These are phyloP conservation scores for Botrytis byssoidea DNA, from an alignment of 2,329 filamentous ascomycete genomes.

Conservation along the genomic window DNA sequence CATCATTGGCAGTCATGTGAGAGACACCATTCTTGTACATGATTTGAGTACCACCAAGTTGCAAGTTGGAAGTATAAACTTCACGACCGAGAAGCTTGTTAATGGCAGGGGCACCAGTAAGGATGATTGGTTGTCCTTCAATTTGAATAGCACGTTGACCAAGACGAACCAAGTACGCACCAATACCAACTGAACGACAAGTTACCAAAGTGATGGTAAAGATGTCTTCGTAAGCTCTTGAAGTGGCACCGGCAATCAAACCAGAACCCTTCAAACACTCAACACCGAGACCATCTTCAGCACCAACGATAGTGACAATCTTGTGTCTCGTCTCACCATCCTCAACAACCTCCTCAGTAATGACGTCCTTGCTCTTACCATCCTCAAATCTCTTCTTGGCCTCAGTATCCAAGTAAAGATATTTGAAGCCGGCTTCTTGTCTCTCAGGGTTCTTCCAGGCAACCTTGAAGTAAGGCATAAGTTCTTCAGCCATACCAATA, in stretches of 20 bases:
- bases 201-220: constrained; percentile 98
- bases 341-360: constrained; percentile 84
- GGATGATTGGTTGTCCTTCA: constrained; percentile 96
- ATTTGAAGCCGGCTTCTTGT: constrained; percentile 91
- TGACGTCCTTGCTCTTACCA: constrained; percentile 69
- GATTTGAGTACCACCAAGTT: constrained; percentile 99
- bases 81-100: constrained; percentile 98
- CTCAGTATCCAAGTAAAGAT: constrained; percentile 88
- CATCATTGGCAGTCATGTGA: constrained; percentile 96
- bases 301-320: constrained; percentile 90
- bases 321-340: constrained; percentile 88
- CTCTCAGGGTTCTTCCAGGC: constrained; percentile 86
- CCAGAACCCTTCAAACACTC: constrained; percentile 96
- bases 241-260: constrained; percentile 96
- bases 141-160: constrained; percentile 98
- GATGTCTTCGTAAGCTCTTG: constrained; percentile 95
- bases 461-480: constrained; percentile 95
- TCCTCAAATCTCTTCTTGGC: constrained; percentile 85
- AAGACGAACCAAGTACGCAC: constrained; percentile 96
- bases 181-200: constrained; percentile 97
- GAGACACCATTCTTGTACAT: constrained; percentile 99
- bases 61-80: constrained; percentile 97
- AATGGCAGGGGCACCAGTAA: constrained; percentile 93
- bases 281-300: constrained; percentile 94
- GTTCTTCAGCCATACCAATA: constrained; percentile 92